Percentiles rank a stretch among this genome's conserved stretches.
Conservation (phyloP, 2,329 filamentous ascomycete species). For the Colletotrichum musicola region DNA sequence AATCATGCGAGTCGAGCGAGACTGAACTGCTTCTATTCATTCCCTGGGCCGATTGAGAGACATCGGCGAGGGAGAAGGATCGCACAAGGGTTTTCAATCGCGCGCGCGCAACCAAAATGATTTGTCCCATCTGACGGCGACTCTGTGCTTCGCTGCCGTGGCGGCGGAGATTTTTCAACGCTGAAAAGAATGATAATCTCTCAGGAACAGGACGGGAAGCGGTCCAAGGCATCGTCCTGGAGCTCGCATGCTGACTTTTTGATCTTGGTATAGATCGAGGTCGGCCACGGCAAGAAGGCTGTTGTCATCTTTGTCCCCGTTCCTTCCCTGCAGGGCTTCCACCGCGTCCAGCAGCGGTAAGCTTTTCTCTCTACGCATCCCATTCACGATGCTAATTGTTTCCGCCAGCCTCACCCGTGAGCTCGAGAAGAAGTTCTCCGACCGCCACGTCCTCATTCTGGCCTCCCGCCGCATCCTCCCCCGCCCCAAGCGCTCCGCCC, state of each 20-base stretch:
- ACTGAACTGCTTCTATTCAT: too few species aligned
- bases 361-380: conserved; percentile 48
- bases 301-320: conserved; percentile 99
- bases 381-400: neutral
- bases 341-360: conserved; percentile 99
- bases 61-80: conserved; percentile 7
- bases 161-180: conserved; percentile 42
- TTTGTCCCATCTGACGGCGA: too few species aligned
- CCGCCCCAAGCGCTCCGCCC: conserved; percentile 97
- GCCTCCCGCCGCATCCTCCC: conserved; percentile 98
- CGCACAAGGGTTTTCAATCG: neutral
- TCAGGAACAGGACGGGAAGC: conserved; percentile 79
- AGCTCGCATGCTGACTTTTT: conserved; percentile 81
- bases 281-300: conserved; percentile 99
- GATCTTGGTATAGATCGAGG: conserved; percentile 89
- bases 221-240: conserved; percentile 79
- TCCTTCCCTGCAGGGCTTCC: conserved; percentile 97
- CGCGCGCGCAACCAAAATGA: too few species aligned
- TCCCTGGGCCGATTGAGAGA: conserved; percentile 26
- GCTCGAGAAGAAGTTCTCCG: conserved; percentile 99
- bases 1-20: neutral
- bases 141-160: conserved; percentile 21
- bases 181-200: conserved; percentile 41
- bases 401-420: conserved; percentile 90
- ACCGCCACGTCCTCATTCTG: conserved; percentile 99